Percentiles rank a stretch among this genome's conserved stretches.
phyloP scores from a whole-genome alignment of 768 basidiomycete genomes.

The Leccinum obscurum region DNA sequence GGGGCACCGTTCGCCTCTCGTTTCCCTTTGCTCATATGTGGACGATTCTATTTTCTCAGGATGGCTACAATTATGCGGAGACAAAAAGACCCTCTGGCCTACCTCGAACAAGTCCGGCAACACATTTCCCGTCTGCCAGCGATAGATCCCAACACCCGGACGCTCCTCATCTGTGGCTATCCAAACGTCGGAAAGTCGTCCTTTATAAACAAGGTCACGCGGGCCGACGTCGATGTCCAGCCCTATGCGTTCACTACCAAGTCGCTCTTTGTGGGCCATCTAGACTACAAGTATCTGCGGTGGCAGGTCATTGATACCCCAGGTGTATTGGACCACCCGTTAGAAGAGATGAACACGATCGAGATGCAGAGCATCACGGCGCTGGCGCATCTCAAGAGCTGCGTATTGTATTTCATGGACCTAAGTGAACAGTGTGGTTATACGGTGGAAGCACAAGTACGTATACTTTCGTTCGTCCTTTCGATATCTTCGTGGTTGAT shows the following conservation, averaged over 20 bases:
- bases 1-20: neutral
- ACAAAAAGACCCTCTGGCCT: slow-evolving; percentile 97
- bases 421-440: slow-evolving; percentile 98
- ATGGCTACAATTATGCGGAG: slow-evolving; percentile 99
- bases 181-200: slow-evolving; percentile 99
- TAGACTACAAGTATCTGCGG: slow-evolving; percentile 98
- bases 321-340: slow-evolving; percentile 94
- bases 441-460: slow-evolving; percentile 91
- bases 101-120: slow-evolving; percentile 98
- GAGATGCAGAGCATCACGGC: slow-evolving; percentile 99
- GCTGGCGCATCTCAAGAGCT: slow-evolving; percentile 91
- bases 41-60: slow-evolving; percentile 36
- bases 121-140: slow-evolving; percentile 98
- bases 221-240: slow-evolving; percentile 98
- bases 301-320: slow-evolving; percentile 99
- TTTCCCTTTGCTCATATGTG: slow-evolving; percentile 2
- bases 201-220: slow-evolving; percentile 99
- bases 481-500: neutral
- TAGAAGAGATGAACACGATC: slow-evolving; percentile 99
- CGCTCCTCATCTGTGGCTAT: slow-evolving; percentile 96
- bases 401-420: slow-evolving; percentile 98
- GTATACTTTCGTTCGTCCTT: slow-evolving; percentile 20
- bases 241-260: slow-evolving; percentile 99
- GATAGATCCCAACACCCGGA: slow-evolving; percentile 98
- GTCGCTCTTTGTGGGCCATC: slow-evolving; percentile 95